Evolutionary conservation across 2,329 filamentous ascomycete species (phyloP).

Genomic region (Neonectria coccinea): DNA sequence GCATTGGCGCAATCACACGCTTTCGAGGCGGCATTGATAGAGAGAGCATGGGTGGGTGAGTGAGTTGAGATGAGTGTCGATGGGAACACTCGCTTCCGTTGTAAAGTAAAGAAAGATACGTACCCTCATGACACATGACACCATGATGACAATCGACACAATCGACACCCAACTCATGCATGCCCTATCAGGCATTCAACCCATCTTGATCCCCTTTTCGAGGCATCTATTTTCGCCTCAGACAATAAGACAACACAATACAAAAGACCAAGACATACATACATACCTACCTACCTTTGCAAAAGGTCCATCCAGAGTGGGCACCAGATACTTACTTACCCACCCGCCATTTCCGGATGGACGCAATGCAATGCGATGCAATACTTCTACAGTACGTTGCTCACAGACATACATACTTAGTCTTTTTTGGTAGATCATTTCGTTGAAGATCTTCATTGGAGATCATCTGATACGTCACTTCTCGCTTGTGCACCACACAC

Average conservation of each 20-base stretch:
- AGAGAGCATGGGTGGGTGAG: background rate
- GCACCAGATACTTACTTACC: background rate
- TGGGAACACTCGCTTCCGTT: background rate
- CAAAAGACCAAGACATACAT: constrained; percentile 6
- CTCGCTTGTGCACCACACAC: too few species aligned
- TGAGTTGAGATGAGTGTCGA: background rate
- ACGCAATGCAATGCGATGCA: constrained; percentile 1
- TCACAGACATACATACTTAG: background rate
- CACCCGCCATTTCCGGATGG: constrained; percentile 11
- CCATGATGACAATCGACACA: background rate
- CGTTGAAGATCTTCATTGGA: background rate
- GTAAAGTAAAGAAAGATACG: background rate
- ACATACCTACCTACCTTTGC: constrained; percentile 13
- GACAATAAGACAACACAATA: background rate
- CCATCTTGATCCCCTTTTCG: background rate
- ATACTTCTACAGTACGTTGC: background rate
- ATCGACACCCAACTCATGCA: background rate
- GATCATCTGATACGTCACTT: too few species aligned
- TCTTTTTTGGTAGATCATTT: background rate
- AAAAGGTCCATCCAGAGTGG: constrained; percentile 22
- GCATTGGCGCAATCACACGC: constrained; percentile 1
- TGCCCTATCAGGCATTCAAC: background rate
- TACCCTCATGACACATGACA: constrained; percentile 20
- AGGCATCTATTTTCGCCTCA: constrained; percentile 4
- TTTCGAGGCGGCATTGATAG: background rate